These are phyloP conservation scores for Tanacetum coccineum DNA, from an alignment of 129 eudicot genomes.

Conservation along the genomic window DNA sequence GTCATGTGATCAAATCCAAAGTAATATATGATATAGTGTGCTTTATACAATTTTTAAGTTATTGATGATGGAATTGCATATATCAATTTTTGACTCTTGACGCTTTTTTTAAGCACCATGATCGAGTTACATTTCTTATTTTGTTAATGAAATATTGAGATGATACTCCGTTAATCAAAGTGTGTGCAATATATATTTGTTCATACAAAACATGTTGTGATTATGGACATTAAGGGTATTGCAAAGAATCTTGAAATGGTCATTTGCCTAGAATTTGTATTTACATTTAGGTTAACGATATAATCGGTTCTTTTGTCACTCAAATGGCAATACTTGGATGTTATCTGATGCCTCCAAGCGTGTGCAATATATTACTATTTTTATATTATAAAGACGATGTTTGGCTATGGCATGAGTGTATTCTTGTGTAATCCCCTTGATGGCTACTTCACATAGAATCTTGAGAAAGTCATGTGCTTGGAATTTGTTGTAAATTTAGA, in stretches of 20 bases:
- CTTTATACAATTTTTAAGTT: neutral
- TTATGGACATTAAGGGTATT: too few species aligned
- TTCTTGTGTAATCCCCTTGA: neutral
- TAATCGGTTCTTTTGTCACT: too few species aligned
- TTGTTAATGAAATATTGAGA: constrained; percentile 4
- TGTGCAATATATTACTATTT: constrained; percentile 3
- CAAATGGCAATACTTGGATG: too few species aligned
- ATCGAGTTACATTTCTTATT: constrained; percentile 1
- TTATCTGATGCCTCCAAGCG: neutral
- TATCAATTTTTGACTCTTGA: neutral
- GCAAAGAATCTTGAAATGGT: neutral
- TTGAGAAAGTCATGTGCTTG: neutral
- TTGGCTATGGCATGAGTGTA: neutral
- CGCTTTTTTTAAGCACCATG: constrained; percentile 17
- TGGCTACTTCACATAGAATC: neutral
- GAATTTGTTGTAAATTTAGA: neutral
- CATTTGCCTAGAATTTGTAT: too few species aligned
- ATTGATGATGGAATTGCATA: neutral
- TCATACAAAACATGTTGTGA: too few species aligned
- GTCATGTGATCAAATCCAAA: neutral
- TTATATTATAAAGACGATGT: neutral
- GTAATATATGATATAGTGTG: neutral
- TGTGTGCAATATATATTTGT: neutral
- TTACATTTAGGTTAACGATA: too few species aligned
- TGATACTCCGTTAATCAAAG: neutral